Conservation (phyloP, 768 basidiomycete genomes). For the Pleurotus ostreatus region DNA sequence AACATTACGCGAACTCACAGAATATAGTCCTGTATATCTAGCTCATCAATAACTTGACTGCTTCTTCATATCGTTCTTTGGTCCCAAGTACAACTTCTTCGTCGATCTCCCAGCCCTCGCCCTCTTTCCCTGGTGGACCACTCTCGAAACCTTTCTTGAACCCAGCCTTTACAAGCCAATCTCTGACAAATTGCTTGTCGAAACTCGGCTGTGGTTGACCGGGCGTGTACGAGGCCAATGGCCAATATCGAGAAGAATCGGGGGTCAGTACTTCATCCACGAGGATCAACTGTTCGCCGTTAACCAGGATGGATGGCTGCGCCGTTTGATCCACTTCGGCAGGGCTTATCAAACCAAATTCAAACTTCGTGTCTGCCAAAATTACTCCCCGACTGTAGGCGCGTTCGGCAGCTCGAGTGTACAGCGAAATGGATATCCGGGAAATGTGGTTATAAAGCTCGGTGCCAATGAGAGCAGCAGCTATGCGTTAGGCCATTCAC, state of each 20-base stretch:
- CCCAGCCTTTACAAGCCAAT: conserved; percentile 76
- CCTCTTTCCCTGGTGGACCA: conserved; percentile 60
- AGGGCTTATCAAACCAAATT: conserved; percentile 79
- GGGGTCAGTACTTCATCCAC: conserved; percentile 98
- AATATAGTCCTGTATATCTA: not conserved
- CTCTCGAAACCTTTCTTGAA: conserved; percentile 78
- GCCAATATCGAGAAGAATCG: conserved; percentile 98
- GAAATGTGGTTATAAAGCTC: conserved; percentile 62
- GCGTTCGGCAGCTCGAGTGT: conserved; percentile 70
- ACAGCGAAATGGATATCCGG: conserved; percentile 57
- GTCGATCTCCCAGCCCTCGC: conserved; percentile 76
- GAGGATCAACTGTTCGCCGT: conserved; percentile 61
- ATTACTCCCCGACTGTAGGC: conserved; percentile 79
- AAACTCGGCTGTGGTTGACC: conserved; percentile 86
- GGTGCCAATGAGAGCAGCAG: conserved; percentile 61
- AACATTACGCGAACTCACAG: too few species aligned
- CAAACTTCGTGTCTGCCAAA: conserved; percentile 97
- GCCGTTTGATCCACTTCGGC: conserved; percentile 8
- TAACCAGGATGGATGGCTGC: conserved; percentile 13
- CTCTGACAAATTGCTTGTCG: conserved; percentile 94
- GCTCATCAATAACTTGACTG: conserved; percentile 50
- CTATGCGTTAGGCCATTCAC: conserved; percentile 27
- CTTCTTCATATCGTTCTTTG: conserved; percentile 74
- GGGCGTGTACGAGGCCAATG: conserved; percentile 62
- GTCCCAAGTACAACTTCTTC: conserved; percentile 77